Percentiles rank a stretch among this genome's conserved stretches.
phyloP scores from a whole-genome alignment of 495 filamentous ascomycete genomes.

The Penicillium waksmanii region DNA sequence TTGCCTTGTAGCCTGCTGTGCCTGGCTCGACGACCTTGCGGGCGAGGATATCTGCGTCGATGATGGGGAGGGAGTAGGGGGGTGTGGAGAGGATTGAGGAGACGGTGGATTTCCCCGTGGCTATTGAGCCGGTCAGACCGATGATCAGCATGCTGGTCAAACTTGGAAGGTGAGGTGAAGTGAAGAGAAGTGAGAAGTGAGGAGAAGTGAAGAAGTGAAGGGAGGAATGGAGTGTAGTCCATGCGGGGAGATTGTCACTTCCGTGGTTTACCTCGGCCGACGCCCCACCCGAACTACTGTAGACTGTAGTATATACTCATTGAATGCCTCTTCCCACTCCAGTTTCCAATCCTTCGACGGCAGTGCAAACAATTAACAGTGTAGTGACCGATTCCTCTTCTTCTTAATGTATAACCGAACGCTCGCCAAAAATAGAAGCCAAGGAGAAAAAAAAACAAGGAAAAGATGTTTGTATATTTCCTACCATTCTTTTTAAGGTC shows the following conservation, averaged over 20 bases:
- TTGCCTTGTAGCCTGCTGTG: constrained; percentile 76
- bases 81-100: constrained; percentile 76
- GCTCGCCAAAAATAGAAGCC: no score
- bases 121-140: constrained; percentile 95
- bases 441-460: no score
- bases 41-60: constrained; percentile 93
- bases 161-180: neutral
- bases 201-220: constrained; percentile 5
- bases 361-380: no score
- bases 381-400: no score
- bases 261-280: no score
- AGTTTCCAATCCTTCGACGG: no score
- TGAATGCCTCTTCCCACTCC: no score
- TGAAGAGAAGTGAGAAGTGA: neutral
- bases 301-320: no score
- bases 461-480: no score
- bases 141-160: constrained; percentile 78
- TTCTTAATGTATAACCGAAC: no score
- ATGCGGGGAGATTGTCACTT: constrained; percentile 23
- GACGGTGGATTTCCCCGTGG: constrained; percentile 97
- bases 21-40: constrained; percentile 91
- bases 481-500: no score
- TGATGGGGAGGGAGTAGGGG: constrained; percentile 85
- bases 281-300: neutral
- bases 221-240: constrained; percentile 1